Evolutionary conservation across 2,329 filamentous ascomycete species (phyloP).

Genomic region (Pseudomassariella vexata): DNA sequence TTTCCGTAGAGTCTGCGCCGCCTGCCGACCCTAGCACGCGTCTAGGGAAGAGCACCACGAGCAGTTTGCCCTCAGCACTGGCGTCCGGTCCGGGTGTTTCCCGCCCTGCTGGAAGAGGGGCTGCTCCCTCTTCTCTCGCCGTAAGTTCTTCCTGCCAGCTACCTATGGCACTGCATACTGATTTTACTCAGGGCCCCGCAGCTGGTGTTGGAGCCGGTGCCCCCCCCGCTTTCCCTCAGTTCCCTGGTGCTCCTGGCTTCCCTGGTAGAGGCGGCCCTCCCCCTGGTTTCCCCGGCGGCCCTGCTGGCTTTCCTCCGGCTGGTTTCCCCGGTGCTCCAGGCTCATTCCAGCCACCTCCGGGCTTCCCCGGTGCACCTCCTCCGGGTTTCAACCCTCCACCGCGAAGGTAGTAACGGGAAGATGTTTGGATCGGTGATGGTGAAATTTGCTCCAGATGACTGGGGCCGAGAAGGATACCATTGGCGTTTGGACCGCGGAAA

Average conservation of each 20-base stretch:
- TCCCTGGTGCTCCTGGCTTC: constrained; percentile 45
- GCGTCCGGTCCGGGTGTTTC: constrained; percentile 83
- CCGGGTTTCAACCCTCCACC: constrained; percentile 74
- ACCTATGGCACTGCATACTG: constrained; percentile 11
- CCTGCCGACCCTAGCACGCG: constrained; percentile 88
- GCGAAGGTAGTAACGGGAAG: constrained; percentile 38
- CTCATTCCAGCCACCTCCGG: constrained; percentile 41
- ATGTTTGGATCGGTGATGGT: not conserved
- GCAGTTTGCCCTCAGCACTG: constrained; percentile 64
- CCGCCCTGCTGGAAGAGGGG: constrained; percentile 82
- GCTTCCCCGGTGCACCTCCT: constrained; percentile 48
- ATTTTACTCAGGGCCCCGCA: constrained; percentile 59
- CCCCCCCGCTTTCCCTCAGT: constrained; percentile 52
- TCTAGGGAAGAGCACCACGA: constrained; percentile 70
- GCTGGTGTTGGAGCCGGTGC: constrained; percentile 73
- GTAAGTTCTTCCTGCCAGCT: constrained; percentile 35
- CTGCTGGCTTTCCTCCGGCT: constrained; percentile 40
- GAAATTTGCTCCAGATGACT: no score
- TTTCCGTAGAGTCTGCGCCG: constrained; percentile 92
- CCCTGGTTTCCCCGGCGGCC: constrained; percentile 20
- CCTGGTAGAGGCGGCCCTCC: constrained; percentile 50
- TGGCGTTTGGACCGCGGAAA: constrained; percentile 5
- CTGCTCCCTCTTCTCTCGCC: constrained; percentile 69
- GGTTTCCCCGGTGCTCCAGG: constrained; percentile 36
- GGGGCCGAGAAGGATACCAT: constrained; percentile 5